These are phyloP conservation scores for Gossypium longicalyx DNA, from an alignment of 345 rosid species.

Conservation along the genomic window DNA sequence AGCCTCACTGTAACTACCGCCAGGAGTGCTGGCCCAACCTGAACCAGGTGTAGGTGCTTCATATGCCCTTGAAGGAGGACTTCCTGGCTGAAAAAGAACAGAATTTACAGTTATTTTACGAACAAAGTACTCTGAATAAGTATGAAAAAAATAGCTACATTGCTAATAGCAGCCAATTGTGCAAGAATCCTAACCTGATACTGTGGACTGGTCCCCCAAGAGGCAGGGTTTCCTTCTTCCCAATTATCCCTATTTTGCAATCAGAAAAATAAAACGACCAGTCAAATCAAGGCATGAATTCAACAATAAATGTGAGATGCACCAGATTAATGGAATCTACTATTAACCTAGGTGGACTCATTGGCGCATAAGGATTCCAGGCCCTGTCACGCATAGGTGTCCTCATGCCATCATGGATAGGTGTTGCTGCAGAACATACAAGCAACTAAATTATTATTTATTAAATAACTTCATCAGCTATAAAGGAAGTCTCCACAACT, in stretches of 20 bases:
- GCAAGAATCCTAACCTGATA: slow-evolving; percentile 57
- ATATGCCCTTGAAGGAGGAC: slow-evolving; percentile 80
- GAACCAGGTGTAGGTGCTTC: slow-evolving; percentile 98
- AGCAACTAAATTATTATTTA: not conserved
- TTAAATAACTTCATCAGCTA: not conserved
- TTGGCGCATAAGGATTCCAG: slow-evolving; percentile 93
- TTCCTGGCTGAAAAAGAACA: slow-evolving; percentile 62
- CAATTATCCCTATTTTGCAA: slow-evolving; percentile 63
- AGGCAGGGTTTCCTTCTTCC: slow-evolving; percentile 88
- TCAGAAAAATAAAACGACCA: not conserved
- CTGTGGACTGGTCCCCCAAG: slow-evolving; percentile 53
- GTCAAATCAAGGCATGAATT: not conserved
- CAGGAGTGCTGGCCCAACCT: slow-evolving; percentile 89
- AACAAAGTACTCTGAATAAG: not conserved
- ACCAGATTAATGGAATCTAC: slow-evolving; percentile 11
- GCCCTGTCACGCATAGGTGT: slow-evolving; percentile 95
- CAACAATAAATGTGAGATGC: not conserved
- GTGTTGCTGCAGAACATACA: slow-evolving; percentile 58
- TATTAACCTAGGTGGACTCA: slow-evolving; percentile 91
- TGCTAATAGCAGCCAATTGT: not conserved
- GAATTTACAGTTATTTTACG: not conserved
- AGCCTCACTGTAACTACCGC: slow-evolving; percentile 81
- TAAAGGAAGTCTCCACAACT: not conserved
- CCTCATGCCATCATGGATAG: slow-evolving; percentile 97
- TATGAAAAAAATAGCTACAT: not conserved